Evolutionary conservation across 2,329 filamentous ascomycete genomes (phyloP).

Genomic region (Exophiala oligosperma): DNA sequence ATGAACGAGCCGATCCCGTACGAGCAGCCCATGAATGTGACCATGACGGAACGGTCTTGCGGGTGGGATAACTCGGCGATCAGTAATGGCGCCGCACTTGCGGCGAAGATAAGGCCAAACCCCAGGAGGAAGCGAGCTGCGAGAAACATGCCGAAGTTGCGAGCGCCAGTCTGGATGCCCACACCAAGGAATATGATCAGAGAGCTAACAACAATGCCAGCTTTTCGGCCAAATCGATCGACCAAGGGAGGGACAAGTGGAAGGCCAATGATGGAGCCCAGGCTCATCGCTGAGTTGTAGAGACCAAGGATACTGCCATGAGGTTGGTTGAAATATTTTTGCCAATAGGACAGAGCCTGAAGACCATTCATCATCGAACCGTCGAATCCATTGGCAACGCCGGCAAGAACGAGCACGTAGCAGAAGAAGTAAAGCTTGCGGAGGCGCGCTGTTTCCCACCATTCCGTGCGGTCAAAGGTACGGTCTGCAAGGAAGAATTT

Average conservation of each 20-base stretch:
- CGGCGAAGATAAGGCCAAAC: conserved; percentile 65
- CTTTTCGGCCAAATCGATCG: conserved; percentile 61
- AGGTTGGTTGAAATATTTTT: conserved; percentile 59
- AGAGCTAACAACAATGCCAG: conserved; percentile 66
- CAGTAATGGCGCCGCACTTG: conserved; percentile 68
- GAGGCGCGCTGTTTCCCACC: neutral
- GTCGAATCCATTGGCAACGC: conserved; percentile 38
- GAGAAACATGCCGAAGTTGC: conserved; percentile 66
- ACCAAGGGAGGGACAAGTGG: conserved; percentile 68
- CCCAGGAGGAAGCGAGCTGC: conserved; percentile 68
- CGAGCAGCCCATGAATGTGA: conserved; percentile 63
- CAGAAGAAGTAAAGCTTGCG: conserved; percentile 5
- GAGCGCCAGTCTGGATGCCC: conserved; percentile 67
- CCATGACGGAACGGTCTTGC: conserved; percentile 53
- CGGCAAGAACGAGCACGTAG: conserved; percentile 1
- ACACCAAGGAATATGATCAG: conserved; percentile 66
- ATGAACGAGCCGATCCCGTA: conserved; percentile 38
- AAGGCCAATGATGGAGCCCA: conserved; percentile 52
- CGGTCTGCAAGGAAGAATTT: conserved; percentile 8
- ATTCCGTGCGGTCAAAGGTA: neutral
- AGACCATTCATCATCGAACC: conserved; percentile 50
- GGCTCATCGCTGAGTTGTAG: no score
- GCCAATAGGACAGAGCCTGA: conserved; percentile 57
- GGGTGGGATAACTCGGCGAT: conserved; percentile 65
- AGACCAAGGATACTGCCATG: conserved; percentile 50